phyloP scores from a whole-genome alignment of 2,329 filamentous ascomycete genomes.

The Aschersonia sp. region DNA sequence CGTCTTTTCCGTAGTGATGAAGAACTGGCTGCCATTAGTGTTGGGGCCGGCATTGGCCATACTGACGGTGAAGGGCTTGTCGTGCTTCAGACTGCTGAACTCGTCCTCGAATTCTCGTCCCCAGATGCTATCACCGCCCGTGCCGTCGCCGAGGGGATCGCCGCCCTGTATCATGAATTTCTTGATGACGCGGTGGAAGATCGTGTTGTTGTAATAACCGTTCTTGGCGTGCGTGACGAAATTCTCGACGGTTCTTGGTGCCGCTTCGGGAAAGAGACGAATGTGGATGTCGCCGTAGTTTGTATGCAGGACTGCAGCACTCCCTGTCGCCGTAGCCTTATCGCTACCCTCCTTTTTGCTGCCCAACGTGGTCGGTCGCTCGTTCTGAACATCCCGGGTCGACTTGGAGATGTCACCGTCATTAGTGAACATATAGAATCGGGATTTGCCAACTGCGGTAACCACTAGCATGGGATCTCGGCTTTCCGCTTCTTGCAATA shows the following conservation, averaged over 20 bases:
- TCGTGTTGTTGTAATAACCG: conserved; percentile 93
- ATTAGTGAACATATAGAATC: conserved; percentile 98
- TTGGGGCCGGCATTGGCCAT: conserved; percentile 97
- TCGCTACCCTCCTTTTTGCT: conserved; percentile 34
- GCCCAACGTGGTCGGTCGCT: conserved; percentile 61
- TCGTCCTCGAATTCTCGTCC: conserved; percentile 91
- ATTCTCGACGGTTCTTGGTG: conserved; percentile 92
- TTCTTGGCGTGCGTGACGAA: conserved; percentile 83
- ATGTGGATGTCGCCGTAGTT: conserved; percentile 89
- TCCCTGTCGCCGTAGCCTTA: conserved; percentile 59
- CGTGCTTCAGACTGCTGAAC: conserved; percentile 79
- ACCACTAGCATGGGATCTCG: conserved; percentile 78
- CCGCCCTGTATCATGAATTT: conserved; percentile 99
- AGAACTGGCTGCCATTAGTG: conserved; percentile 94
- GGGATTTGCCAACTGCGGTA: conserved; percentile 73
- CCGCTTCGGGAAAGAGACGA: conserved; percentile 81
- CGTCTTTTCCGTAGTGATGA: conserved; percentile 95
- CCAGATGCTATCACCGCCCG: conserved; percentile 83
- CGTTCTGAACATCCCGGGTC: conserved; percentile 83
- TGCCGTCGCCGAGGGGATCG: conserved; percentile 82
- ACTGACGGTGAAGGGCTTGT: conserved; percentile 89
- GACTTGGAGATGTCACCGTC: conserved; percentile 71
- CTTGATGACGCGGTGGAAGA: conserved; percentile 92
- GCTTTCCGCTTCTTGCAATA: conserved; percentile 81
- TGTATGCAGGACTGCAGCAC: conserved; percentile 75